Evolutionary conservation across 352 stramenopile genomes (phyloP).

Genomic region (Globisporangium megalacanthum): DNA sequence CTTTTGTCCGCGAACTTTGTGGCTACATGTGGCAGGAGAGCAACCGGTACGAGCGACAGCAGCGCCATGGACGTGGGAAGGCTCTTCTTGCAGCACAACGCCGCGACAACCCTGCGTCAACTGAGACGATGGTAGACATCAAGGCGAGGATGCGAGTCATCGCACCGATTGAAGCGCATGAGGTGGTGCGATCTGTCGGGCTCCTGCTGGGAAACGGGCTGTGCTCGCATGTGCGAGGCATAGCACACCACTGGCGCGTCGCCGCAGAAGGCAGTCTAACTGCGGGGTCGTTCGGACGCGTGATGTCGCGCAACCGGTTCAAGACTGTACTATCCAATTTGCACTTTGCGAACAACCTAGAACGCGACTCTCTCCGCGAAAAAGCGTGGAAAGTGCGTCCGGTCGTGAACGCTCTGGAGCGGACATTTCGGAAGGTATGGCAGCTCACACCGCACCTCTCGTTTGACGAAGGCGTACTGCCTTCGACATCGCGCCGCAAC

Average conservation of each 20-base stretch:
- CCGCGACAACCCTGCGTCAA: too few species aligned
- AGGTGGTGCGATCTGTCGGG: too few species aligned
- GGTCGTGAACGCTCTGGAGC: slow-evolving; percentile 9
- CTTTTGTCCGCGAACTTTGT: neutral
- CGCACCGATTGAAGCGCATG: too few species aligned
- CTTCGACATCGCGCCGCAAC: slow-evolving; percentile 16
- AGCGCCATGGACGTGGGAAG: too few species aligned
- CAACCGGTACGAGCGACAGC: neutral
- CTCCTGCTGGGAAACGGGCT: too few species aligned
- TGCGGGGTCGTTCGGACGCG: slow-evolving; percentile 12
- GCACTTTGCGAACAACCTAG: slow-evolving; percentile 18
- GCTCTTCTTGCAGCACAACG: too few species aligned
- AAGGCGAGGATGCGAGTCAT: too few species aligned
- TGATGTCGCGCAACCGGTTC: slow-evolving; percentile 19
- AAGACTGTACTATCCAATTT: slow-evolving; percentile 16
- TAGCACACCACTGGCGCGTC: slow-evolving; percentile 21
- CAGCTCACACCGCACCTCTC: slow-evolving; percentile 11
- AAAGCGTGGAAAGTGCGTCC: slow-evolving; percentile 19
- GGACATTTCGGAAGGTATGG: slow-evolving; percentile 9
- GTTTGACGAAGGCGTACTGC: slow-evolving; percentile 26
- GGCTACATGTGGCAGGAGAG: neutral
- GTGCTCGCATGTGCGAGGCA: slow-evolving; percentile 1
- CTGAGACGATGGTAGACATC: too few species aligned
- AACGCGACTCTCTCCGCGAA: neutral
- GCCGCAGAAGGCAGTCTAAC: slow-evolving; percentile 8